Percentiles rank a stretch among this genome's conserved stretches.
These are phyloP conservation scores for Chaetothyriales sp. DNA, from an alignment of 2,329 filamentous ascomycete genomes.

Conservation along the genomic window DNA sequence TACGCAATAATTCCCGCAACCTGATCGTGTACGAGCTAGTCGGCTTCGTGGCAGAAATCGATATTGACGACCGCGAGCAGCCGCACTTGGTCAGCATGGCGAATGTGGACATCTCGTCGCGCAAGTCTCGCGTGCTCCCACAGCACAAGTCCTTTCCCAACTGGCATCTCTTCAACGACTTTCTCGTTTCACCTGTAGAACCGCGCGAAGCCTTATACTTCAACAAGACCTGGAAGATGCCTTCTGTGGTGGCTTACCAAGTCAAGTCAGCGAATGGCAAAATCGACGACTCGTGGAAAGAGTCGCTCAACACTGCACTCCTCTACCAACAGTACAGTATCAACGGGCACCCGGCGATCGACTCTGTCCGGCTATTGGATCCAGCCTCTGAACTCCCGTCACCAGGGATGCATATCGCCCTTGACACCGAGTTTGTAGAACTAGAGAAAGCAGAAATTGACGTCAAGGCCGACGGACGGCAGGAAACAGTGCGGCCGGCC, in stretches of 20 bases:
- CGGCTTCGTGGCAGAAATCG: conserved; percentile 78
- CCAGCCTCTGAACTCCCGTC: conserved; percentile 48
- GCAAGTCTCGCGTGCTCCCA: conserved; percentile 45
- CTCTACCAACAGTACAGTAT: conserved; percentile 59
- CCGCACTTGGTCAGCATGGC: conserved; percentile 83
- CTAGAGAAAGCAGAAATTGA: conserved; percentile 88
- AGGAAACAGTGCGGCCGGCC: conserved; percentile 80
- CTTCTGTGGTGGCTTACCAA: conserved; percentile 77
- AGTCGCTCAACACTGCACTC: conserved; percentile 65
- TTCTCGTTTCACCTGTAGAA: conserved; percentile 67
- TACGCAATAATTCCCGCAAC: conserved; percentile 63
- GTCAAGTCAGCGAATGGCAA: conserved; percentile 64
- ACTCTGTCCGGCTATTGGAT: conserved; percentile 25
- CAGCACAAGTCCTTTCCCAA: conserved; percentile 40
- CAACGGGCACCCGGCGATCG: conserved; percentile 24
- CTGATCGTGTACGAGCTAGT: conserved; percentile 84
- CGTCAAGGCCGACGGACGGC: conserved; percentile 84
- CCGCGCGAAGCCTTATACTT: conserved; percentile 77
- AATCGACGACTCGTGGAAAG: conserved; percentile 76
- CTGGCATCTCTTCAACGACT: conserved; percentile 98
- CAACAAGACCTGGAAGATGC: conserved; percentile 81
- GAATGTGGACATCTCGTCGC: conserved; percentile 49
- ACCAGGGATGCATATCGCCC: conserved; percentile 61
- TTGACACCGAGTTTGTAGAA: conserved; percentile 93
- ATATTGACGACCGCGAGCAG: conserved; percentile 69